Percentiles rank a stretch among this genome's conserved stretches.
Evolutionary conservation across 805 yeast species (phyloP).

Genomic region (Priceomyces haplophilus): DNA sequence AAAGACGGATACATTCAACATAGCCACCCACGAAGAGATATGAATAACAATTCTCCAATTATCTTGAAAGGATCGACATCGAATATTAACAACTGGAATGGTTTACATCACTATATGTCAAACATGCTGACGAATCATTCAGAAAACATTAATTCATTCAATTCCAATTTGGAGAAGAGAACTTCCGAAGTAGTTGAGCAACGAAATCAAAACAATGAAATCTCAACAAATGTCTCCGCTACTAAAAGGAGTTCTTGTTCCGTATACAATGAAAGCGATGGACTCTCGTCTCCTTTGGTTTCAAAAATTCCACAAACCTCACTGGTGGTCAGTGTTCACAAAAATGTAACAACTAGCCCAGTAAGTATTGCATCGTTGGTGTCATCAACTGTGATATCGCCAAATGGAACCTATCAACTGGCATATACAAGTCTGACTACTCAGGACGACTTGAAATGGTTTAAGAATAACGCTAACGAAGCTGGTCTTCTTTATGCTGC

Average conservation of each 20-base stretch:
- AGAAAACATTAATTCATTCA: too few relatives aligned
- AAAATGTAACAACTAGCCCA: slow-evolving; percentile 21
- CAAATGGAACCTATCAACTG: slow-evolving; percentile 26
- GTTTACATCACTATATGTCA: too few relatives aligned
- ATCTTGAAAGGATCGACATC: neutral
- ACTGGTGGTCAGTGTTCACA: neutral
- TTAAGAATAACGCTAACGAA: slow-evolving; percentile 7
- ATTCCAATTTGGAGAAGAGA: too few relatives aligned
- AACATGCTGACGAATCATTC: too few relatives aligned
- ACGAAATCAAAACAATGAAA: neutral
- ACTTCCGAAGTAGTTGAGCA: too few relatives aligned
- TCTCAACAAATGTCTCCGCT: neutral
- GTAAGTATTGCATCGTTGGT: slow-evolving; percentile 25
- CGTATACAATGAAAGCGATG: neutral
- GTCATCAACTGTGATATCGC: slow-evolving; percentile 28
- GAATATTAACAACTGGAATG: neutral
- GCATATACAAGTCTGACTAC: slow-evolving; percentile 26
- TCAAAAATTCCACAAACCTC: neutral
- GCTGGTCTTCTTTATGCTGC: slow-evolving; percentile 2
- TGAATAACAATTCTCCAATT: neutral
- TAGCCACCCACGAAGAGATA: neutral
- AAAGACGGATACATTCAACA: neutral
- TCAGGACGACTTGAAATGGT: slow-evolving; percentile 11
- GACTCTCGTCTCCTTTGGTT: neutral
- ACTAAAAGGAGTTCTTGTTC: neutral